Evolutionary conservation across 2,329 filamentous ascomycete species (phyloP).

Genomic region (Cladobotryum mycophilum): DNA sequence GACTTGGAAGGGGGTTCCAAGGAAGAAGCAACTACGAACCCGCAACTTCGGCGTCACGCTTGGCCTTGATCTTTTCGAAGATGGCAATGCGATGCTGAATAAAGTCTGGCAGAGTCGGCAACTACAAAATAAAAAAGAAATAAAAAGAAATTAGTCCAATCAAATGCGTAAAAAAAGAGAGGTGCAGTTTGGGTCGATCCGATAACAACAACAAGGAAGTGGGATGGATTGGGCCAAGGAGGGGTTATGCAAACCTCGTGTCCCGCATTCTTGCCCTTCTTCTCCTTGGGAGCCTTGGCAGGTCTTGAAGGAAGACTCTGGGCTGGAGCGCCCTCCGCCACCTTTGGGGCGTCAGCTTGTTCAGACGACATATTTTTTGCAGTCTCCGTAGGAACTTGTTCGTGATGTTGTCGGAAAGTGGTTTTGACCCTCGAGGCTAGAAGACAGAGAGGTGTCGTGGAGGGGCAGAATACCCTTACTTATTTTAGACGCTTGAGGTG

Average conservation of each 20-base stretch:
- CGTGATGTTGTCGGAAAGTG: conserved; percentile 20
- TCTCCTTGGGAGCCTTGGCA: conserved; percentile 31
- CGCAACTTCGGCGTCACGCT: conserved; percentile 68
- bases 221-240: conserved; percentile 12
- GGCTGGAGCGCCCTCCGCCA: conserved; percentile 27
- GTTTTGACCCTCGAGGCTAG: conserved; percentile 23
- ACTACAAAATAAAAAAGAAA: conserved; percentile 17
- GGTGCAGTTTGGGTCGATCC: neutral
- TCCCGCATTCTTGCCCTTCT: conserved; percentile 51
- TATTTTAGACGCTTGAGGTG: conserved; percentile 20
- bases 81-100: conserved; percentile 77
- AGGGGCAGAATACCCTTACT: conserved; percentile 25
- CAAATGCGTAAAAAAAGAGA: neutral
- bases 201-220: neutral
- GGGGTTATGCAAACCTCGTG: conserved; percentile 37
- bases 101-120: conserved; percentile 59
- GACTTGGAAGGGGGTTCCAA: neutral
- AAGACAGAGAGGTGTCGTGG: conserved; percentile 14
- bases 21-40: conserved; percentile 25
- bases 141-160: conserved; percentile 1
- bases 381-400: conserved; percentile 9
- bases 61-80: conserved; percentile 82
- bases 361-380: conserved; percentile 35
- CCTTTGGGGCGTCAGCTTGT: conserved; percentile 29
- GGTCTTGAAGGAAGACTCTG: conserved; percentile 30